Percentiles rank a stretch among this genome's conserved stretches.
Evolutionary conservation across 1,284 basidiomycete genomes (phyloP).

Genomic region (Austroboletus niveus): DNA sequence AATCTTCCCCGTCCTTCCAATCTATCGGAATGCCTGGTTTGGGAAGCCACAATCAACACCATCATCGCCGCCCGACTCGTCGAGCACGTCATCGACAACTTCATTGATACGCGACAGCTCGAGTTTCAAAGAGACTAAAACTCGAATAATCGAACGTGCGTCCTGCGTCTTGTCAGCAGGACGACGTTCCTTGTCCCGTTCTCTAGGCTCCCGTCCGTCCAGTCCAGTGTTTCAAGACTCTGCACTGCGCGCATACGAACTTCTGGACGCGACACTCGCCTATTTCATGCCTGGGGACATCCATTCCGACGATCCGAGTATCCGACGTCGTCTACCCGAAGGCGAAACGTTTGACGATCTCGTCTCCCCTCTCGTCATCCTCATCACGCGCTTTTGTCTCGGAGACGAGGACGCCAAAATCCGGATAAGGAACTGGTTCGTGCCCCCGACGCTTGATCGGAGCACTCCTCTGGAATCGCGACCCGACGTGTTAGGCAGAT

Average conservation of each 20-base stretch:
- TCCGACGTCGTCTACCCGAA: constrained; percentile 49
- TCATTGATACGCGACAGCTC: constrained; percentile 13
- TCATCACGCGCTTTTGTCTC: constrained; percentile 67
- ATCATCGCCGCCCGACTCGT: constrained; percentile 16
- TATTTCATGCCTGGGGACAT: constrained; percentile 65
- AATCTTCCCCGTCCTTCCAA: constrained; percentile 60
- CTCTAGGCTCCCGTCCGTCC: constrained; percentile 44
- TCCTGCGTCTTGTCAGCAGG: constrained; percentile 52
- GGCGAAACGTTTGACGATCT: constrained; percentile 71
- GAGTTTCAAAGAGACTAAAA: constrained; percentile 36
- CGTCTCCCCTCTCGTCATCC: constrained; percentile 69
- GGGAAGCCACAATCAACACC: constrained; percentile 14
- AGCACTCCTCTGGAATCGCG: constrained; percentile 70
- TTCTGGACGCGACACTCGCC: constrained; percentile 60
- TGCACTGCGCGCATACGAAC: constrained; percentile 59
- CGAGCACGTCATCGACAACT: constrained; percentile 19
- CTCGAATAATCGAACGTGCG: constrained; percentile 62
- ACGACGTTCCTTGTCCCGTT: constrained; percentile 53
- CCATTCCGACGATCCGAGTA: constrained; percentile 60
- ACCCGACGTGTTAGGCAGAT: constrained; percentile 70
- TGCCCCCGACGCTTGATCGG: constrained; percentile 79
- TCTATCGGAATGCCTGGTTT: constrained; percentile 54
- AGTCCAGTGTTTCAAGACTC: constrained; percentile 44
- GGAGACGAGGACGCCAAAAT: constrained; percentile 57
- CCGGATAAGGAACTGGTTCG: constrained; percentile 60